Evolutionary conservation across 371 early-diverging fungal species (phyloP), one percentile per base, ranked within the genome.

Genomic region (Zychaea mexicana): DNA sequence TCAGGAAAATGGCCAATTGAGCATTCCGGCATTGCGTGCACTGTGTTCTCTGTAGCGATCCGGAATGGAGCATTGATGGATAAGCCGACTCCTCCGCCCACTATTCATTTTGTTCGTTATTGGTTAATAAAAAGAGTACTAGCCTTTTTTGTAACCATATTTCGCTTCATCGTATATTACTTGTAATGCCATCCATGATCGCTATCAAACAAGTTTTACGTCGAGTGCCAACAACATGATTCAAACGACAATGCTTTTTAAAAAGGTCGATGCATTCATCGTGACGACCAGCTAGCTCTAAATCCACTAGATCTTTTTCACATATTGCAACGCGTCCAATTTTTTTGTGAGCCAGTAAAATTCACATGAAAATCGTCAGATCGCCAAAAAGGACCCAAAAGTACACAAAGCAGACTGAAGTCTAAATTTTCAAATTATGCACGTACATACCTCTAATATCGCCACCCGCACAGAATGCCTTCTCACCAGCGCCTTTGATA

Each of bases 41-140:
- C 67, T 1, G 97, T 93, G 32, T 90, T 88, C 73, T 98, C 98
- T 19, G 96, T 96, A 5, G 95, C 97, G 46, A 98, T 90, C 31
- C 97, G 81, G 84, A 97, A 96, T 8, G 96, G 94, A 5, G 93
- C 96, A 66, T 95, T 95, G 21, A 94, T 91, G 21, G 92, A 90
- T 19, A 98, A 68, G 21, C 97, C 98, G 30, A 94, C 93, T 28
- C 98, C 98, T 30, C 95, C 97, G 31, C 98, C 98, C 95, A 96
- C 92, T 92, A 31, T 39, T 39, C 3, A 8, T 39, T n/a, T n/a
- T n/a, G n/a, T n/a, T n/a, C n/a, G n/a, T n/a, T n/a, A n/a, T n/a
- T n/a, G n/a, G n/a, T n/a, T n/a, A n/a, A n/a, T n/a, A n/a, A n/a
- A n/a, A n/a, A n/a, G n/a, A n/a, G n/a, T n/a, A n/a, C n/a, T n/a